Evolutionary conservation across 768 basidiomycete species (phyloP), one percentile per base, ranked within the genome.

Genomic region (Coprinellus micaceus): DNA sequence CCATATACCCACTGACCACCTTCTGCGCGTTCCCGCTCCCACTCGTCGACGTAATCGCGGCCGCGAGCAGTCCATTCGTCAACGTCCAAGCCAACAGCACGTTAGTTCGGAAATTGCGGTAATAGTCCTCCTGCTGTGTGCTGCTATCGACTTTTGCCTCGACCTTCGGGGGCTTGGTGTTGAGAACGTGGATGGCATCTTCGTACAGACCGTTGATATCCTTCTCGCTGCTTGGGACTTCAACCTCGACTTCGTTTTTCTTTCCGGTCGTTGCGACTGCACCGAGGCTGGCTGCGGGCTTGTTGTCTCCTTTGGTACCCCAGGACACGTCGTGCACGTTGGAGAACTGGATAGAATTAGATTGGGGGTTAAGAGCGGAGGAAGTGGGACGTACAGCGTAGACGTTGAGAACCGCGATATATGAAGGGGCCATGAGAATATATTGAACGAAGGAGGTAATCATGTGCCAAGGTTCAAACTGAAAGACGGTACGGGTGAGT

Each of bases 401-500:
- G 60, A 96, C 93, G 67, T 96, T 96, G 53, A 98, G 79, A 12
- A 98, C 91, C 53, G 88, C 83, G 66, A 96, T 96, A 64, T 95
- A 98, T 0, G 93, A 93, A 2, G 96, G 96, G 0, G 94, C 91
- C 78, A 98, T 84, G 58, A 97, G 80, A 22, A 90, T 69, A 66
- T 95, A 96, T 68, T 94, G 96, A n/a, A 94, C 25, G 73, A 98
- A 95, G 4, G 89, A 92, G 0, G 97, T 98, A 64, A 99, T 78
- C 93, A 99, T 91, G 69, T 99, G 97, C 93, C 94, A 97, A 2
- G 96, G 96, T 62, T 98, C 94, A 63, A 97, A 86, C 86, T 96
- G 57, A n/a, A 24, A n/a, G 15, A 13, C 48, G 7, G 17, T 46
- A 29, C 55, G 52, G 46, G 19, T n/a, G 6, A 52, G 43, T 5